A percentile compares a stretch with the other conserved stretches of the same genome.
These are phyloP conservation scores for Histomonas meleagridis DNA, from an alignment of 208 protist species.

Conservation along the genomic window DNA sequence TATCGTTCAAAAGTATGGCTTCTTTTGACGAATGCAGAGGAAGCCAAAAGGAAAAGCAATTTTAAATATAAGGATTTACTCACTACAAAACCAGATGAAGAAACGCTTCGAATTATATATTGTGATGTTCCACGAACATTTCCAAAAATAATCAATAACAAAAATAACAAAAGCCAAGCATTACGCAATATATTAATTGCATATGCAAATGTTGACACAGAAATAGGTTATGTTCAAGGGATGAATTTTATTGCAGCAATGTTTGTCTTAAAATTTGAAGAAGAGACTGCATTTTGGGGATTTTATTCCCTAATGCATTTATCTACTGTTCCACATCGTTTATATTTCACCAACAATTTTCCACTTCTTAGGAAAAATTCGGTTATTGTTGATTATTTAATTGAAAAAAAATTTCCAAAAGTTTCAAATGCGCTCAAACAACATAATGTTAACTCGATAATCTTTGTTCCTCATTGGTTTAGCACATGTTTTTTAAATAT, in stretches of 20 bases:
- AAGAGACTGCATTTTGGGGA: conserved; percentile 15
- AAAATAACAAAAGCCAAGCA: neutral
- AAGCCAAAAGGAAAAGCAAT: neutral
- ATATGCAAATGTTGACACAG: conserved; percentile 24
- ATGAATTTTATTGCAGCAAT: conserved; percentile 39
- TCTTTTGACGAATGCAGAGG: neutral
- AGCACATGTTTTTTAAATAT: neutral
- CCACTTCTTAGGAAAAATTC: neutral
- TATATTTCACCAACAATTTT: neutral
- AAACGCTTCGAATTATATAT: neutral
- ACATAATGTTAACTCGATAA: neutral
- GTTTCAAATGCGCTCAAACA: neutral
- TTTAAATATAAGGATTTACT: neutral
- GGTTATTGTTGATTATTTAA: neutral
- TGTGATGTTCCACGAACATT: conserved; percentile 13
- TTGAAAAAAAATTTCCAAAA: neutral
- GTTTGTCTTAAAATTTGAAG: neutral
- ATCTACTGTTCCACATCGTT: neutral
- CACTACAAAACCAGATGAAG: neutral
- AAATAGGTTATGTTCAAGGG: conserved; percentile 34
- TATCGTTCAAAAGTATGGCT: conserved; percentile 14
- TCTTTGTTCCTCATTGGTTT: neutral
- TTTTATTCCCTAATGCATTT: conserved; percentile 14
- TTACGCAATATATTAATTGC: neutral
- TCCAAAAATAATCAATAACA: neutral